phyloP scores from a whole-genome alignment of 768 basidiomycete genomes.

The Hortiboletus campestris region DNA sequence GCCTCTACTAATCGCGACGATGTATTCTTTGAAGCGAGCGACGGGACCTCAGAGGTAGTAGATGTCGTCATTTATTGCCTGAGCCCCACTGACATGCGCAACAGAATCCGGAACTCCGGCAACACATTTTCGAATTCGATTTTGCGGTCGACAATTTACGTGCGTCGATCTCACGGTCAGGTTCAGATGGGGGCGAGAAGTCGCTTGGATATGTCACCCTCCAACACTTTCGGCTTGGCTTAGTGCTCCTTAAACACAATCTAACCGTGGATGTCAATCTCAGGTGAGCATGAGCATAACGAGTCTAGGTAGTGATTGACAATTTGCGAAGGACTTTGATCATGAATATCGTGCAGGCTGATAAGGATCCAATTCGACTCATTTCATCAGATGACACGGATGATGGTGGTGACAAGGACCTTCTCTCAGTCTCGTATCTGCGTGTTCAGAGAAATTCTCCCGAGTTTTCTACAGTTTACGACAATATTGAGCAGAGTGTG shows the following conservation, averaged over 20 bases:
- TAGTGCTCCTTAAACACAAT: conserved; percentile 77
- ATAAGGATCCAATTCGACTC: conserved; percentile 53
- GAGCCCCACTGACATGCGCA: conserved; percentile 1
- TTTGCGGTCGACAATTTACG: conserved; percentile 85
- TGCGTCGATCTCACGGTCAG: conserved; percentile 74
- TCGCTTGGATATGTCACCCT: conserved; percentile 77
- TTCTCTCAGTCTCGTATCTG: conserved; percentile 75
- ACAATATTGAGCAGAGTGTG: conserved; percentile 85
- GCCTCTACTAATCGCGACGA: conserved; percentile 46
- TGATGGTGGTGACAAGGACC: conserved; percentile 49
- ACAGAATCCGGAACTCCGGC: conserved; percentile 40
- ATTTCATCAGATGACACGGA: conserved; percentile 57
- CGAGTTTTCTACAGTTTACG: conserved; percentile 74
- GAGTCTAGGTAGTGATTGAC: conserved; percentile 6
- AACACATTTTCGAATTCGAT: conserved; percentile 75
- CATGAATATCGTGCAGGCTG: conserved; percentile 67
- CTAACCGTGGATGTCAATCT: conserved; percentile 85
- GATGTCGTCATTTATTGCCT: background rate
- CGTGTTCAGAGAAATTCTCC: conserved; percentile 84
- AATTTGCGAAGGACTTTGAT: conserved; percentile 57
- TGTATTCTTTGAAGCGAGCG: conserved; percentile 71
- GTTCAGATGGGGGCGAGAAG: conserved; percentile 59
- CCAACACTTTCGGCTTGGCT: conserved; percentile 71
- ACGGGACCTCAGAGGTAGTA: conserved; percentile 55
- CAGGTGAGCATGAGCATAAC: conserved; percentile 42